phyloP scores from a whole-genome alignment of 345 rosid genomes.

The Rhodamnia argentea region DNA sequence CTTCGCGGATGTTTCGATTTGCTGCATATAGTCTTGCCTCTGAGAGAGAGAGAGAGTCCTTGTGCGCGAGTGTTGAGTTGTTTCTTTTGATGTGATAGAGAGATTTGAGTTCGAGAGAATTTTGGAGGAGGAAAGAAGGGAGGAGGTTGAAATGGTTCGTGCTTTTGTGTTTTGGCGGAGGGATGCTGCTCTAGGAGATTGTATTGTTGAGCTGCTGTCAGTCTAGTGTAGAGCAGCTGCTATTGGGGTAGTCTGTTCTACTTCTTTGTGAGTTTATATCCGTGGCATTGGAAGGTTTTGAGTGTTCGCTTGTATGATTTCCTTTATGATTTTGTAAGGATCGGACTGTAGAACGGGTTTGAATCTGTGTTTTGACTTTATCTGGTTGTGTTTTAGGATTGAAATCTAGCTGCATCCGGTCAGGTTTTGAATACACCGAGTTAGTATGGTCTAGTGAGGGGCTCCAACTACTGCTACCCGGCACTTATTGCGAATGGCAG shows the following conservation, averaged over 20 bases:
- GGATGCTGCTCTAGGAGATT: background rate
- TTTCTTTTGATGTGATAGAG: background rate
- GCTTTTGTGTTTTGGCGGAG: background rate
- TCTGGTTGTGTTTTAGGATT: background rate
- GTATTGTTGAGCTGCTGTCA: background rate
- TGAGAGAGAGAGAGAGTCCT: background rate
- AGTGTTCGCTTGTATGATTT: background rate
- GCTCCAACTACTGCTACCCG: background rate
- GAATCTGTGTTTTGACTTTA: background rate
- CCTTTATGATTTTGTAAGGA: background rate
- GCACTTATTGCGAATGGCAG: conserved; percentile 54
- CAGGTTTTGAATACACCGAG: background rate
- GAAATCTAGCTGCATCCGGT: background rate
- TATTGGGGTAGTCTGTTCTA: background rate
- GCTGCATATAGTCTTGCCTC: background rate
- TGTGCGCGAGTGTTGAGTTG: too few species aligned
- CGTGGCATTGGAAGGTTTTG: background rate
- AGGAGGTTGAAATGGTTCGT: background rate
- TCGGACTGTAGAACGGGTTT: background rate
- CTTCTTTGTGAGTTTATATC: background rate
- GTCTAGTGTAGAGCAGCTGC: background rate
- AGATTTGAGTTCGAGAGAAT: background rate
- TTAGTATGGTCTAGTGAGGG: background rate
- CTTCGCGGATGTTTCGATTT: background rate
- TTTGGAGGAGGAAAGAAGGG: background rate